A percentile compares a stretch with the other conserved stretches of the same genome.
phyloP scores from a whole-genome alignment of 2,329 filamentous ascomycete species.

The Neofusicoccum sp. region DNA sequence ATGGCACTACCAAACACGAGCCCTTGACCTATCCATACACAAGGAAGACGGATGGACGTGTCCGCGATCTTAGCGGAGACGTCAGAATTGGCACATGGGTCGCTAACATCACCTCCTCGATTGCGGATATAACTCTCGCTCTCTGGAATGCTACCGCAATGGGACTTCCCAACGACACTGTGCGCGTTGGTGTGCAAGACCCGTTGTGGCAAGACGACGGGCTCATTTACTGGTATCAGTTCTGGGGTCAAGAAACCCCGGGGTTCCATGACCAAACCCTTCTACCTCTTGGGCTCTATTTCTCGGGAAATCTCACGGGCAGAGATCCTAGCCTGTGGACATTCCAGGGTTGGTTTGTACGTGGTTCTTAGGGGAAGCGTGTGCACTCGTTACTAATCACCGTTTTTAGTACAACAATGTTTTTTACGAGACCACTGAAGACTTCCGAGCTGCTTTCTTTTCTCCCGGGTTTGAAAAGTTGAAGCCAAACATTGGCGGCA shows the following conservation, averaged over 20 bases:
- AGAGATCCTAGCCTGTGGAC: conserved; percentile 54
- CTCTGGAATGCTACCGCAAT: conserved; percentile 43
- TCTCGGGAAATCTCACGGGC: conserved; percentile 48
- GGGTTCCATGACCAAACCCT: conserved; percentile 45
- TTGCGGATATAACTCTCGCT: conserved; percentile 46
- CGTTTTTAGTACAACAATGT: conserved; percentile 55
- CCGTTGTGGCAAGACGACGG: conserved; percentile 40
- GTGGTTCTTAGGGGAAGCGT: too few relatives aligned
- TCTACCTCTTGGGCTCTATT: conserved; percentile 46
- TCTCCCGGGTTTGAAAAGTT: conserved; percentile 48
- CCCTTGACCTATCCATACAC: conserved; percentile 24
- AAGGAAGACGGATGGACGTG: conserved; percentile 37
- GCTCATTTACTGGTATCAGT: conserved; percentile 49
- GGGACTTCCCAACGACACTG: conserved; percentile 44
- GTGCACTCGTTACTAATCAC: too few relatives aligned
- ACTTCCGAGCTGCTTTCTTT: conserved; percentile 47
- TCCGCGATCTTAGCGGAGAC: conserved; percentile 44
- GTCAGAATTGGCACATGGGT: conserved; percentile 33
- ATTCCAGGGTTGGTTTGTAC: conserved; percentile 53
- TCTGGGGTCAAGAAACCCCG: conserved; percentile 40
- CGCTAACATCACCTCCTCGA: conserved; percentile 33
- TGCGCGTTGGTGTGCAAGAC: conserved; percentile 43
- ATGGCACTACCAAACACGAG: conserved; percentile 37
- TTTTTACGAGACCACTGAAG: conserved; percentile 51
- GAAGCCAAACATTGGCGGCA: conserved; percentile 48